phyloP scores from a whole-genome alignment of 2,329 filamentous ascomycete genomes.

The Hirsutella thompsonii region DNA sequence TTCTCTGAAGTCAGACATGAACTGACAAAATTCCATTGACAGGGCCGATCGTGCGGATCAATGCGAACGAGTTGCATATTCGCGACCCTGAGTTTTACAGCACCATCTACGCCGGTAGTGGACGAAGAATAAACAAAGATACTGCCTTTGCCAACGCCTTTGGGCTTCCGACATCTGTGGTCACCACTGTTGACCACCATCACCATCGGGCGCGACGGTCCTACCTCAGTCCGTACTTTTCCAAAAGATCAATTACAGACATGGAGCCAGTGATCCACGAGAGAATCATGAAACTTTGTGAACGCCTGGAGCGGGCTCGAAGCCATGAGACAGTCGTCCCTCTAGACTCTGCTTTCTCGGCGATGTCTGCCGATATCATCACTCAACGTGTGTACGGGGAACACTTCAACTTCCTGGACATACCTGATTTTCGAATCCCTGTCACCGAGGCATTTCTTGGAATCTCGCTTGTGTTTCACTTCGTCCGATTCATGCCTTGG shows the following conservation, averaged over 20 bases:
- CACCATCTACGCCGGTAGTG: conserved; percentile 10
- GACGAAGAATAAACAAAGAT: conserved; percentile 4
- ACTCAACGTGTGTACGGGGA: conserved; percentile 7
- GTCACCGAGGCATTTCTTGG: conserved; percentile 4
- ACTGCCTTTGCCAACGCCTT: conserved; percentile 1
- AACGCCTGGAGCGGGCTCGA: conserved; percentile 3
- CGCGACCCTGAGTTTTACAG: conserved; percentile 12
- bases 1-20: not conserved
- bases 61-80: conserved; percentile 18
- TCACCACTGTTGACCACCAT: conserved; percentile 6
- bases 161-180: conserved; percentile 3
- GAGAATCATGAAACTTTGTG: conserved; percentile 4
- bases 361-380: conserved; percentile 10
- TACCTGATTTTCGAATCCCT: conserved; percentile 4
- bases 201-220: conserved; percentile 5
- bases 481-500: not conserved
- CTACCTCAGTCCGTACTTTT: conserved; percentile 12
- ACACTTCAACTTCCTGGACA: conserved; percentile 6
- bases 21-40: not conserved
- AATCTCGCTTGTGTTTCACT: not conserved
- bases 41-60: conserved; percentile 21
- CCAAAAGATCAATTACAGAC: conserved; percentile 7
- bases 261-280: conserved; percentile 9
- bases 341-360: conserved; percentile 8
- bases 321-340: not conserved